Evolutionary conservation across 2,329 filamentous ascomycete genomes (phyloP).

Genomic region (Xylaria polymorpha): DNA sequence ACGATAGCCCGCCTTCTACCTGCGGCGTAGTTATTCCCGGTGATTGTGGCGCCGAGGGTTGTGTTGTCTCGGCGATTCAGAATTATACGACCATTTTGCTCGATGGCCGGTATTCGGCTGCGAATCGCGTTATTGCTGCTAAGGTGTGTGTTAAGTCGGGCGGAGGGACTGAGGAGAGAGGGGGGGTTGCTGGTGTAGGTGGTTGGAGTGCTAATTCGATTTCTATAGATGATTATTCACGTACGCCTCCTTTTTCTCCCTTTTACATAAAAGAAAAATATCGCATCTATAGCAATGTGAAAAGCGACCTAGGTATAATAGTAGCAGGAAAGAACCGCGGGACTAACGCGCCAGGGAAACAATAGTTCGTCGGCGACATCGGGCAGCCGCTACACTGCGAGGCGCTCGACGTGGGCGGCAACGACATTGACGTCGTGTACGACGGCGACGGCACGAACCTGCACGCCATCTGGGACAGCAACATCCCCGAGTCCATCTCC

Average conservation of each 20-base stretch:
- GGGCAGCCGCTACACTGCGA: constrained; percentile 67
- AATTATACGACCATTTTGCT: constrained; percentile 52
- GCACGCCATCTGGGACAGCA: constrained; percentile 70
- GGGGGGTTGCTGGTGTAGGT: not conserved
- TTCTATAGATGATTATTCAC: constrained; percentile 48
- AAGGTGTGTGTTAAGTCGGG: constrained; percentile 48
- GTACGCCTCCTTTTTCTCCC: constrained; percentile 36
- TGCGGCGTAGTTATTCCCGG: constrained; percentile 68
- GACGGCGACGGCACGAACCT: constrained; percentile 65
- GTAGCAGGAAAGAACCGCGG: not conserved
- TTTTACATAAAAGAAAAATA: not conserved
- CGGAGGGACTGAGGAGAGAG: not conserved
- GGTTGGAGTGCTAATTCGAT: constrained; percentile 25
- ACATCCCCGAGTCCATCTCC: constrained; percentile 62
- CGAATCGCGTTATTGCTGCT: constrained; percentile 52
- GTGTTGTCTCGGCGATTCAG: constrained; percentile 67
- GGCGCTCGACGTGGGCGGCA: constrained; percentile 65
- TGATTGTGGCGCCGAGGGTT: constrained; percentile 71
- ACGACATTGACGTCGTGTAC: constrained; percentile 66
- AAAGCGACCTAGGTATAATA: not conserved
- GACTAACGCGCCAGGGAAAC: not conserved
- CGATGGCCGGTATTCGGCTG: constrained; percentile 43
- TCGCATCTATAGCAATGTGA: not conserved
- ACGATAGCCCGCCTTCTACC: constrained; percentile 67
- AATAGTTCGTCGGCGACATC: constrained; percentile 64